A percentile compares a stretch with the other conserved stretches of the same genome.
Conservation (phyloP, 192 early-diverging fungal species). For the Fimicolochytrium jonesii region DNA sequence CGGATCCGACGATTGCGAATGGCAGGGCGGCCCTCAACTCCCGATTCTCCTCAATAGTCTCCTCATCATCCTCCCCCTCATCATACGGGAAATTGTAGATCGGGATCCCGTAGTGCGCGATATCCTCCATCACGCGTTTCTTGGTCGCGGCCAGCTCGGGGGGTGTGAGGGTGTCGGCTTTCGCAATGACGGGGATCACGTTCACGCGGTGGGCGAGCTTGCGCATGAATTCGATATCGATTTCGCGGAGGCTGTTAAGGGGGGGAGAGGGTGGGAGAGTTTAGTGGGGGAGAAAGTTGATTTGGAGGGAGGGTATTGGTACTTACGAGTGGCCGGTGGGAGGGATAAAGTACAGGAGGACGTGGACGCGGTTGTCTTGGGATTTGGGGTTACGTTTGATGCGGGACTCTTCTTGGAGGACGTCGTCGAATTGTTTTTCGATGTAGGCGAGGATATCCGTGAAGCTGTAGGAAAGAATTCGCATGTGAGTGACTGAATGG, state of each 20-base stretch:
- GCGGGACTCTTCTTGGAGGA: constrained; percentile 88
- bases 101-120: constrained; percentile 53
- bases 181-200: constrained; percentile 96
- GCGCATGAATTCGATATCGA: constrained; percentile 98
- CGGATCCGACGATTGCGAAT: constrained; percentile 94
- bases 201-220: constrained; percentile 90
- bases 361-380: constrained; percentile 95
- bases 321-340: constrained; percentile 89
- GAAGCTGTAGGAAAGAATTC: too few species aligned
- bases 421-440: constrained; percentile 93
- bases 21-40: constrained; percentile 79
- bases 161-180: constrained; percentile 95
- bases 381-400: constrained; percentile 75
- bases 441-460: too few species aligned
- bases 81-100: neutral
- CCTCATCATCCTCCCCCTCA: constrained; percentile 65
- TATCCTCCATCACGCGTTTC: constrained; percentile 96
- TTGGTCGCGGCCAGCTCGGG: constrained; percentile 88
- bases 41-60: constrained; percentile 55
- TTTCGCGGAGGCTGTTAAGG: constrained; percentile 68
- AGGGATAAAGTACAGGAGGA: constrained; percentile 96
- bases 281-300: neutral
- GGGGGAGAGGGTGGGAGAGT: neutral
- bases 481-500: too few species aligned
- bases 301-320: neutral